Base-by-base conservation (phyloP, 2,329 filamentous ascomycete genomes). In the Graphium sp. region DNA sequence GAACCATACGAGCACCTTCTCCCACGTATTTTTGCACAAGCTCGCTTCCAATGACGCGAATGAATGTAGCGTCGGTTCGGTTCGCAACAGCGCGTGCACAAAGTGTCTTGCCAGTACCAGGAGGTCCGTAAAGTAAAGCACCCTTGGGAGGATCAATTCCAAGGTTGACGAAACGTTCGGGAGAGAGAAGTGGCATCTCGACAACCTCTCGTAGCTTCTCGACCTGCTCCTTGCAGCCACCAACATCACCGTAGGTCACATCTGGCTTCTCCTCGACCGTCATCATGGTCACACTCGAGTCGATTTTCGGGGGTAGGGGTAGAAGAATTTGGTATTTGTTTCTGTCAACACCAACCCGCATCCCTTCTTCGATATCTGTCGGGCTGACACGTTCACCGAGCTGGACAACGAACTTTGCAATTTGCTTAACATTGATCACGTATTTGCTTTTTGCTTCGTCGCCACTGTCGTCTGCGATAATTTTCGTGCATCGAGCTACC, bases 371-470 rank as follows among this genome's bases (percentile, higher is more conserved):
- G 45, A 98, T 98, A 72, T 98, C 89, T 41, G 89, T 95, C 28
- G 89, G 89, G 47, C 81, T 91, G 42, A 98, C 89, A 38, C 89
- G 78, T 50, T 98, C 89, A 43, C 89, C 89, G 29, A 98, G 72
- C 55, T 94, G 89, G 39, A 98, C 89, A 28, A 98, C 89, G 46
- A 98, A 98, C 60, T 98, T 98, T 47, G 89, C 89, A 46, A 98
- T 98, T 56, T 98, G 89, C 66, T 98, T 98, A 43, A 98, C 87
- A 57, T 98, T 98, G 68, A 98, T 98, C 46, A 98, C 85, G 62
- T 98, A 98, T 74, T 95, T 98, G 72, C 80, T 92, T 71, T 98
- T 98, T 37, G 92, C 81, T 35, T 82, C 59, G 50, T 95, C 85
- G n/a, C 53, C 53, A 56, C 89, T 87, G 51, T 93, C 85, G 48